Conservation (phyloP, 371 early-diverging fungal species). For the Mucor mucedo region DNA sequence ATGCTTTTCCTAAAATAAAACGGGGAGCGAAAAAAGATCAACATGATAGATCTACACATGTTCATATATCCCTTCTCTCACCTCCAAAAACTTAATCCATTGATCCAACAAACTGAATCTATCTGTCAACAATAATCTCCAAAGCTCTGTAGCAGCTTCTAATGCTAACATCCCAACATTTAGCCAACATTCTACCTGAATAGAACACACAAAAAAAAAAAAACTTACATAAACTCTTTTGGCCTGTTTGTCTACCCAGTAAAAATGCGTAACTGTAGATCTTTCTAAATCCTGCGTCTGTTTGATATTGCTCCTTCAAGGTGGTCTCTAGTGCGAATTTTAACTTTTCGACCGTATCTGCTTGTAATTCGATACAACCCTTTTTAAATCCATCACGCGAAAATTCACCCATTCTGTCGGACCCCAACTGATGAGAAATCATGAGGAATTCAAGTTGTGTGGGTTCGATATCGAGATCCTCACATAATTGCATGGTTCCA, state of each 20-base stretch:
- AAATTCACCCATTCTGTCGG: constrained; percentile 83
- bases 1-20: constrained; percentile 60
- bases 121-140: constrained; percentile 70
- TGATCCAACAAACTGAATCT: constrained; percentile 67
- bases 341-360: constrained; percentile 72
- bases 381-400: constrained; percentile 62
- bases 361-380: constrained; percentile 72
- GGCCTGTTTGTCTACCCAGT: constrained; percentile 70
- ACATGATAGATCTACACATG: background rate
- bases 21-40: background rate
- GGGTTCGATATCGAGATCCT: constrained; percentile 79
- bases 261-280: constrained; percentile 83
- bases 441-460: constrained; percentile 77
- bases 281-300: constrained; percentile 66
- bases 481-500: constrained; percentile 74
- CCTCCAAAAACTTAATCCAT: constrained; percentile 77
- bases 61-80: constrained; percentile 18
- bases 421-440: constrained; percentile 72
- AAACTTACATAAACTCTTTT: constrained; percentile 75
- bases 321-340: constrained; percentile 55
- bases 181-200: background rate
- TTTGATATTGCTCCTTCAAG: constrained; percentile 47
- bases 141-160: constrained; percentile 78
- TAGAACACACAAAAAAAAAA: background rate
- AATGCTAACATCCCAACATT: constrained; percentile 48